A percentile compares a stretch with the other conserved stretches of the same genome.
Conservation (phyloP, 176 grass and related monocot genomes). For the Triticum aestivum region IWGSC_CS_RefSeq_v2.1 NC_057813.1:121010225-121010724, state of each 20-base stretch:
- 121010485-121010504: no score
- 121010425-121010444: no score
- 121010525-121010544: no score
- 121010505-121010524: no score
- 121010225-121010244: no score
- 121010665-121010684: no score
- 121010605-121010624: background rate
- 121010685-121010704: background rate
- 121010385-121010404: background rate
- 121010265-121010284: no score
- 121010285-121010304: no score
- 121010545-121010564: no score
- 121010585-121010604: background rate
- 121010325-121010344: background rate
- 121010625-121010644: background rate
- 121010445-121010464: background rate
- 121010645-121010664: background rate
- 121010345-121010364: background rate
- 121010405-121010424: background rate
- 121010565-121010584: no score
- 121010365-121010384: background rate
- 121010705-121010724: slow-evolving; percentile 32
- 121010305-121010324: no score
- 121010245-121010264: no score
- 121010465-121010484: background rate